Evolutionary conservation across 352 stramenopile species (phyloP).

Genomic region (Phytophthora rubi): DNA sequence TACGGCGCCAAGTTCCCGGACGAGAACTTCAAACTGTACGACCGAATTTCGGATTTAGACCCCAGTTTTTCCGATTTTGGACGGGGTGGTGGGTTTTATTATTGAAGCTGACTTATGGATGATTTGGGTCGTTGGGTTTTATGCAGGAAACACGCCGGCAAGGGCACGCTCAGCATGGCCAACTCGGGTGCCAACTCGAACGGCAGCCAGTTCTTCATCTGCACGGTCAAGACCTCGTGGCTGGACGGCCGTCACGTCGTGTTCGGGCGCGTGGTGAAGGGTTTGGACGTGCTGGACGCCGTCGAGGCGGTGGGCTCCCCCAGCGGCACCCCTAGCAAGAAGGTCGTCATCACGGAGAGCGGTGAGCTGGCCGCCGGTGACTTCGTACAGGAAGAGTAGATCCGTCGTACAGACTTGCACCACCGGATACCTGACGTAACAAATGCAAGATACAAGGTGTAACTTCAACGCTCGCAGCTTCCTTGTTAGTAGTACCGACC

Average conservation of each 20-base stretch:
- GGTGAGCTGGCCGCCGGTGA: constrained; percentile 86
- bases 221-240: constrained; percentile 92
- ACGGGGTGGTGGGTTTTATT: not conserved
- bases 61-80: not conserved
- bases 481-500: too few relatives aligned
- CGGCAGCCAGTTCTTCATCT: constrained; percentile 98
- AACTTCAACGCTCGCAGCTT: not conserved
- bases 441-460: constrained; percentile 4
- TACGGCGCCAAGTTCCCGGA: constrained; percentile 96
- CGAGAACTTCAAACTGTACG: constrained; percentile 96
- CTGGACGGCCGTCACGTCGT: constrained; percentile 88
- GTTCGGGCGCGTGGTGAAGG: constrained; percentile 96
- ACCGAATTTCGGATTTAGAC: not conserved
- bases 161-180: constrained; percentile 83
- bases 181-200: constrained; percentile 92
- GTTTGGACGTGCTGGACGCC: constrained; percentile 96
- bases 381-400: constrained; percentile 60
- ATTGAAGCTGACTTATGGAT: not conserved
- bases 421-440: constrained; percentile 1
- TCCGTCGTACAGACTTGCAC: not conserved
- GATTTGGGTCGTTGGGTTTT: not conserved
- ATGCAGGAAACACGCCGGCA: constrained; percentile 71
- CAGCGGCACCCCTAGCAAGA: constrained; percentile 85
- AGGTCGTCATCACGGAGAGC: constrained; percentile 94
- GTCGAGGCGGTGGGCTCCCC: constrained; percentile 95